Percentiles rank a stretch among this genome's conserved stretches.
These are phyloP conservation scores for Suillus subaureus DNA, from an alignment of 768 basidiomycete genomes.

Conservation along the genomic window DNA sequence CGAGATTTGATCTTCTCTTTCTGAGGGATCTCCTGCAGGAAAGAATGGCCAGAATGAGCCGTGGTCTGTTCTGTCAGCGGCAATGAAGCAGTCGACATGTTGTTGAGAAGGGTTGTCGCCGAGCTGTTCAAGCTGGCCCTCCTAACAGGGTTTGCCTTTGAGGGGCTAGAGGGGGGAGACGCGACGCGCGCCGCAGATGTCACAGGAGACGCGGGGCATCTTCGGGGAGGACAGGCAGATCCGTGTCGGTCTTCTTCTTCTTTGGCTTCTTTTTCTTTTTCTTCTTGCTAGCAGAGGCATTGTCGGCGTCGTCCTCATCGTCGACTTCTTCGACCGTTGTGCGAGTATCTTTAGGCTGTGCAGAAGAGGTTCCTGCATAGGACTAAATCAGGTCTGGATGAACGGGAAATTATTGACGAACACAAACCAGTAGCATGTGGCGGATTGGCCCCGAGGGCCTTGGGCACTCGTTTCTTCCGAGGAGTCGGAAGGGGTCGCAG, in stretches of 20 bases:
- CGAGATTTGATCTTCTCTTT: constrained; percentile 77
- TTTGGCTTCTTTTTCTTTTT: constrained; percentile 80
- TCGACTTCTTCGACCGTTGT: constrained; percentile 74
- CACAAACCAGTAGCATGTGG: constrained; percentile 15
- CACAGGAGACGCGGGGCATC: constrained; percentile 17
- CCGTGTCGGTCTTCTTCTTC: constrained; percentile 57
- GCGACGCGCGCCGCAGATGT: constrained; percentile 12
- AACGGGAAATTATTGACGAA: neutral
- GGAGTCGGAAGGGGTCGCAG: constrained; percentile 12
- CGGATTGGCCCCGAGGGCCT: neutral
- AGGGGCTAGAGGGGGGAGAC: constrained; percentile 28
- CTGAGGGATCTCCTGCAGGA: constrained; percentile 54
- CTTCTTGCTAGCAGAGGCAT: constrained; percentile 46
- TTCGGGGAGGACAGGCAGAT: constrained; percentile 26
- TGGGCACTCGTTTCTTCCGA: constrained; percentile 13
- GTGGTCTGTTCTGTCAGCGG: constrained; percentile 46
- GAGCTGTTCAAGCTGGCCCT: constrained; percentile 19
- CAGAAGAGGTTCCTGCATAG: constrained; percentile 16
- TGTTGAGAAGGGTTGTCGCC: constrained; percentile 22
- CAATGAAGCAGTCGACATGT: constrained; percentile 43
- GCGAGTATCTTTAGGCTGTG: constrained; percentile 37
- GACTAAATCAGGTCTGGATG: neutral
- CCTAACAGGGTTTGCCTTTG: constrained; percentile 15
- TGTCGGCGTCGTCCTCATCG: constrained; percentile 58
- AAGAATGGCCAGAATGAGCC: constrained; percentile 73